Conservation (phyloP, 129 eudicot species). For the Flaveria robusta region DNA sequence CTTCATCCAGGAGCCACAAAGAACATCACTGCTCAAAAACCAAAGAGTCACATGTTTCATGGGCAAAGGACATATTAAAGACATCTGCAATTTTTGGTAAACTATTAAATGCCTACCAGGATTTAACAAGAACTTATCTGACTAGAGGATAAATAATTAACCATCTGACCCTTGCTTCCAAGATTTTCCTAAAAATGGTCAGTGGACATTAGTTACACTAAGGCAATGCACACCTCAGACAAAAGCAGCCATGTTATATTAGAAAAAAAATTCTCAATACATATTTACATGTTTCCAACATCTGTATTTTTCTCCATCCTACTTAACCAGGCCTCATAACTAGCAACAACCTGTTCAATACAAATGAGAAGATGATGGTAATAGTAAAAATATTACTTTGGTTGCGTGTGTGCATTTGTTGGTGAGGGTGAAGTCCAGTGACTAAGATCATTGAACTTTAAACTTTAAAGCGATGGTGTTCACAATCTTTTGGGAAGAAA, state of each 20-base stretch:
- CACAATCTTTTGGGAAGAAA: neutral
- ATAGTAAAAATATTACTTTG: neutral
- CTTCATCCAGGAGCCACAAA: constrained; percentile 11
- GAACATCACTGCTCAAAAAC: neutral
- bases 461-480: neutral
- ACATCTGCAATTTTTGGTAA: constrained; percentile 34
- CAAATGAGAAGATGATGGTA: neutral
- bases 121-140: constrained; percentile 6
- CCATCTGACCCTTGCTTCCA: constrained; percentile 16
- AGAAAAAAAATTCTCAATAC: constrained; percentile 11
- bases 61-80: constrained; percentile 6
- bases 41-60: constrained; percentile 10
- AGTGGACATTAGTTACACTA: constrained; percentile 18
- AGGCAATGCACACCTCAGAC: constrained; percentile 20
- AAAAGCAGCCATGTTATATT: neutral
- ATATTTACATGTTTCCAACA: neutral
- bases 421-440: constrained; percentile 16
- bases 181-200: neutral
- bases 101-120: neutral
- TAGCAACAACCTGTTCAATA: neutral
- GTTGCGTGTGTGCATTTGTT: constrained; percentile 14
- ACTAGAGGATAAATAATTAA: neutral
- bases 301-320: neutral
- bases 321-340: neutral
- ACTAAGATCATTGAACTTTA: neutral